Evolutionary conservation across 1,139 yeast genomes (phyloP), one percentile per base, ranked within the genome.

Genomic region (Blastobotrys elegans): DNA sequence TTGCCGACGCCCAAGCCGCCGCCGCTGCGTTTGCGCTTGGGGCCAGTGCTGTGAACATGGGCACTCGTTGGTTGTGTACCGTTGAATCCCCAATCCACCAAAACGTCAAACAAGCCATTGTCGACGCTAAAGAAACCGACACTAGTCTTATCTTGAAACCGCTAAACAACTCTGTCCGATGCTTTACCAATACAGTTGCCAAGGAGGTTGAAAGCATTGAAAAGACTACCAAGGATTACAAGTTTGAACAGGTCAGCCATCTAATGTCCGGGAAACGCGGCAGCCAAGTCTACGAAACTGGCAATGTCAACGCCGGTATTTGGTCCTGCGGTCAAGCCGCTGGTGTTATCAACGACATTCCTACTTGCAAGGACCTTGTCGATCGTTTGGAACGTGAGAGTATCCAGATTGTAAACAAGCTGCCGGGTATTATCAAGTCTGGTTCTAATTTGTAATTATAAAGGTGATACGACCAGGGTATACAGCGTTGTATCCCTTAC

Each of bases 21-120:
- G 68, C 69, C 11, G 69, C 69, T 6, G 69, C 69, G 0, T 57
- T 66, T 42, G 60, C 67, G 2, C 55, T 66, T 29, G 69, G 69
- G 5, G 69, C 69, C 5, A 50, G 46, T 14, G 69, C 56, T 6
- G 65, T 64, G 43, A 64, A 63, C 50, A 65, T 65, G 69, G 69
- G 69, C 18, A 63, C 69, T 3, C 61, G 69, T 17, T 63, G 61
- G 53, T 44, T 66, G 56, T 60, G 65, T 43, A 65, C 69, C 7
- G 58, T 49, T 4, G 69, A 65, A 46, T 59, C 68, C 7, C 68
- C 69, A 21, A 52, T 65, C 31, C 68, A 66, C 52, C 53, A 55
- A 26, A 58, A 57, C 38, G 61, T 65, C 56, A 65, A 65, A 53
- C 50, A 56, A 50, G 62, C 63, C 22, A 64, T 66, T 45, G 66